Conservation (phyloP, 1,284 basidiomycete species). For the Ustilago bromivora region DNA sequence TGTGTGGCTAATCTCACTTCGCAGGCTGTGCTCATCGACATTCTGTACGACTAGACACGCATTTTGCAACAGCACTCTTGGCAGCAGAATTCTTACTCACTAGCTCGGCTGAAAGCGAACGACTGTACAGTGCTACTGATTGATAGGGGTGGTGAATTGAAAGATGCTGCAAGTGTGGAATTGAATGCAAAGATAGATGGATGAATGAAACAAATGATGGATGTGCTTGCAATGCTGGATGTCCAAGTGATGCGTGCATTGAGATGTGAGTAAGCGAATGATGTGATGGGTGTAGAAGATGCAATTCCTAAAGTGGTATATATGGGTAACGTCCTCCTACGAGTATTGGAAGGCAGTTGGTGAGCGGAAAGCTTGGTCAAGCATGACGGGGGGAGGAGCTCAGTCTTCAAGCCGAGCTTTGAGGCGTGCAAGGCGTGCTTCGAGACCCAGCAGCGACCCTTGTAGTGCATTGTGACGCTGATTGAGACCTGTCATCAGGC, state of each 20-base stretch:
- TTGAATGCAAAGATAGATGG: slow-evolving; percentile 6
- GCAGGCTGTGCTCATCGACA: slow-evolving; percentile 56
- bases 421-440: slow-evolving; percentile 36
- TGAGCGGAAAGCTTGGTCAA: neutral
- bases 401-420: slow-evolving; percentile 44
- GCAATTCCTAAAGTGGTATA: neutral
- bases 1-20: slow-evolving; percentile 59
- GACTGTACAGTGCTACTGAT: neutral
- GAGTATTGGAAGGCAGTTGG: neutral
- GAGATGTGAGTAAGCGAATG: slow-evolving; percentile 10
- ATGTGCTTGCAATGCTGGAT: slow-evolving; percentile 8
- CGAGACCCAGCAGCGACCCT: slow-evolving; percentile 42
- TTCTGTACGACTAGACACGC: slow-evolving; percentile 41
- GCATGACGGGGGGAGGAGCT: neutral
- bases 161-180: slow-evolving; percentile 1
- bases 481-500: slow-evolving; percentile 48
- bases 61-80: neutral
- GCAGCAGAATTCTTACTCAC: neutral
- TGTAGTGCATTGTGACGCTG: slow-evolving; percentile 43
- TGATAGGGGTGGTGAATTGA: neutral
- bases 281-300: neutral
- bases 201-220: neutral
- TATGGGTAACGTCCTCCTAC: neutral
- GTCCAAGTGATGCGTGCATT: slow-evolving; percentile 3
- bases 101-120: neutral